Evolutionary conservation across 768 basidiomycete species (phyloP), one percentile per base, ranked within the genome.

Genomic region (Lentinula raphanica): DNA sequence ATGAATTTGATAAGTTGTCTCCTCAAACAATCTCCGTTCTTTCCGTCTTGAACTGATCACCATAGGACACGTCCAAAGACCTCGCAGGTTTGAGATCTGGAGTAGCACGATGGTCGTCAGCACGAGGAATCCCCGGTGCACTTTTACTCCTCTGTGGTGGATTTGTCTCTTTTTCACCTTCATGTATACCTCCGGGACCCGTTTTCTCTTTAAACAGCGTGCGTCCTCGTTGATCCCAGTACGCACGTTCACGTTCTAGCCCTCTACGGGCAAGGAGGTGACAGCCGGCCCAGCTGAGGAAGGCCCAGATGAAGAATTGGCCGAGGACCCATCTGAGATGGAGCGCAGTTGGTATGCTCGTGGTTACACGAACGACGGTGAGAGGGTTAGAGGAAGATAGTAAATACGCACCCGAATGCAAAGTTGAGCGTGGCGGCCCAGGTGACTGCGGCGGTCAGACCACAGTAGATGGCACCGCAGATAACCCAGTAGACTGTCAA

Each of bases 261-360:
- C 66, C 66, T 39, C 62, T 40, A 39, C 56, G 66, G 3, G 60
- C 57, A 9, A 67, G 44, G 12, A 64, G 44, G 15, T 60, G 56
- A 56, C 62, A 68, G 5, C 66, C 64, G 5, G 65, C 12, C 21
- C 63, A 65, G 51, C 60, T 59, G 46, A 57, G 17, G 25, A 57
- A 57, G 32, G 61, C 63, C 69, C 68, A 70, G 17, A 71, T 56
- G 46, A 70, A 70, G 21, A 70, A 62, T 61, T 70, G 70, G 5
- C 63, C 68, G 15, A 71, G 60, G 2, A 69, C 67, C 64, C 66
- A 70, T 2, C 51, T 39, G 11, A 44, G 32, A 25, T 25, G 48
- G 17, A 31, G 8, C 3, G 21, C 23, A 46, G 19, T 38, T 17
- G 7, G 21, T 8, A 49, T 15, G 27, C 7, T 13, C 3, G 28